Base-by-base conservation (phyloP, 2,329 filamentous ascomycete species). In the Penicillium paneum region DNA sequence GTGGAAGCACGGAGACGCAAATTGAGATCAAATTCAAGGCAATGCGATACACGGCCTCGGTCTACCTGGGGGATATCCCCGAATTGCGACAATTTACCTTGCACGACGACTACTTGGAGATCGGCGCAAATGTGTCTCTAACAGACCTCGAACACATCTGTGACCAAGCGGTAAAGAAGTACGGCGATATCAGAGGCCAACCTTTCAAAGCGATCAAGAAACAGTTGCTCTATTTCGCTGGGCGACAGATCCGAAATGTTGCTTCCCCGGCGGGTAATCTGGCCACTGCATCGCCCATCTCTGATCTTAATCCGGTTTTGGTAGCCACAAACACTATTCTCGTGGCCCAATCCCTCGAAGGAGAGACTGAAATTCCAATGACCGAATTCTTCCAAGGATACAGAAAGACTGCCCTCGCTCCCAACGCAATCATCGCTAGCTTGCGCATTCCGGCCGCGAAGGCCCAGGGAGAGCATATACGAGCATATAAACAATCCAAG, bases 1-100 rank as follows among this genome's bases (percentile, higher is more conserved):
- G 91, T 46, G 94, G 94, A 57, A 96, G 91, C 70, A 96, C 92
- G 2, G 94, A 99, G 73, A 97, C 93, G 0, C 94, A 97, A 74
- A 97, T 99, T 57, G 94, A 99, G 75, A 89, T 95, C 76, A 97
- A 96, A 74, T 97, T 99, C 82, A 97, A 97, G 77, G 91, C 88
- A 1, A 84, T 96, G 79, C 83, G 91, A 64, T 97, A 97, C 69
- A 87, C 88, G 4, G 85, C 90, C 1, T 97, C 92, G 0, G 89
- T 99, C 0, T 97, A 88, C 62, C 89, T 97, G 10, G 92, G 93
- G 11, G 94, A 99, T 66, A 96, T 99, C 55, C 79, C 90, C 0
- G 94, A 97, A 74, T 77, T 99, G 54, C 82, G 91, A 12, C 88
- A 92, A 62, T 97, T 90, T 69, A 80, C 79, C 4, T 87, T 97